Percentiles rank a stretch among this genome's conserved stretches.
Evolutionary conservation across 2,329 filamentous ascomycete genomes (phyloP).

Genomic region (Orbilia javanica): DNA sequence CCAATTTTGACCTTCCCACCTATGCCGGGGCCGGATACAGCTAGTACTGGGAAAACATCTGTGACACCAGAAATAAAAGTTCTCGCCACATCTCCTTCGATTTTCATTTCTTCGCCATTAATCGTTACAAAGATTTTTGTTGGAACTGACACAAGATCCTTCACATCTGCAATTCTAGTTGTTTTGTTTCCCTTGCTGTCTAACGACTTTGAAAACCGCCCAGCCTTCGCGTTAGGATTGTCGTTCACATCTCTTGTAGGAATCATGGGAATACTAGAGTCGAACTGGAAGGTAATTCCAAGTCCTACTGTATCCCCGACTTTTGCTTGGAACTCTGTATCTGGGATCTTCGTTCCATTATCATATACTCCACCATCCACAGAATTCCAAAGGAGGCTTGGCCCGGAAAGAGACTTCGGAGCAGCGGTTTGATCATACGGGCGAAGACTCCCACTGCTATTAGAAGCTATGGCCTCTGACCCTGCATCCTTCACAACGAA

Average conservation of each 20-base stretch:
- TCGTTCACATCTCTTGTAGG: constrained; percentile 47
- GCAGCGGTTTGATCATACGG: constrained; percentile 13
- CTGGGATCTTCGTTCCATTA: constrained; percentile 25
- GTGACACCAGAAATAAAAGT: constrained; percentile 30
- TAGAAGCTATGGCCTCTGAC: constrained; percentile 29
- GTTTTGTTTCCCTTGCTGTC: constrained; percentile 51
- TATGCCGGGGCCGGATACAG: constrained; percentile 47
- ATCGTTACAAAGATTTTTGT: constrained; percentile 46
- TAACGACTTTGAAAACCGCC: constrained; percentile 42
- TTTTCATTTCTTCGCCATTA: constrained; percentile 40
- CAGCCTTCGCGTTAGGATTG: constrained; percentile 39
- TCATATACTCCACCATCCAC: constrained; percentile 40
- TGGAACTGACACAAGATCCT: constrained; percentile 40
- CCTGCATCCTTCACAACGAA: constrained; percentile 48
- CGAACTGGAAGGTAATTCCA: constrained; percentile 47
- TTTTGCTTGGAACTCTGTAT: constrained; percentile 8
- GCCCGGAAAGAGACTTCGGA: constrained; percentile 43
- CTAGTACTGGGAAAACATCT: constrained; percentile 49
- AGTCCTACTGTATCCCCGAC: constrained; percentile 45
- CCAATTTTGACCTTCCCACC: constrained; percentile 51
- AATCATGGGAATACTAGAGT: constrained; percentile 42
- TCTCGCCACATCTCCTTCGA: constrained; percentile 33
- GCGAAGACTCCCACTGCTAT: constrained; percentile 30
- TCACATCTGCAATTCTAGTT: constrained; percentile 38
- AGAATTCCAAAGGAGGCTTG: constrained; percentile 48